phyloP scores from a whole-genome alignment of 371 early-diverging fungal genomes.

The Funneliformis caledonium region DNA sequence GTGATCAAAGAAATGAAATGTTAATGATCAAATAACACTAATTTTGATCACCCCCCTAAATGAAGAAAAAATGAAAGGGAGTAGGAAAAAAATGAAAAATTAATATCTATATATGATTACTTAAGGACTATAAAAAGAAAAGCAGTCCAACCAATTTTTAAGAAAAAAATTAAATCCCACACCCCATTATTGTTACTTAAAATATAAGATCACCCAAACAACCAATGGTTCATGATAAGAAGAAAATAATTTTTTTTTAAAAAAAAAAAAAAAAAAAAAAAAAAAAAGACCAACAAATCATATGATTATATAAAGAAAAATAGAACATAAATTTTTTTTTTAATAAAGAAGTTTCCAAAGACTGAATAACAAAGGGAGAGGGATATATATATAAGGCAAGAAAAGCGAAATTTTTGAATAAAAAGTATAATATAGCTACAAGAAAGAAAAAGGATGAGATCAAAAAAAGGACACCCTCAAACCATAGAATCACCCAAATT shows the following conservation, averaged over 20 bases:
- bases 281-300: neutral
- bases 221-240: neutral
- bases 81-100: constrained; percentile 1
- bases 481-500: neutral
- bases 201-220: constrained; percentile 21
- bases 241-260: neutral
- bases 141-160: neutral
- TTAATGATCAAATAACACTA: constrained; percentile 2
- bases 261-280: neutral
- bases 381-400: constrained; percentile 14
- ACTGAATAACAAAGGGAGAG: constrained; percentile 19
- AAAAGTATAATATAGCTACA: neutral
- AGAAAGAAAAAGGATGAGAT: neutral
- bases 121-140: neutral
- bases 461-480: neutral
- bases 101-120: neutral
- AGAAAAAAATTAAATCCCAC: constrained; percentile 5
- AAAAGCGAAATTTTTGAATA: constrained; percentile 16
- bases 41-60: neutral
- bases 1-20: neutral
- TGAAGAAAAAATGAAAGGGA: neutral
- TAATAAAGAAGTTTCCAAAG: neutral
- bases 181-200: constrained; percentile 1
- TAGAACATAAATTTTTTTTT: neutral
- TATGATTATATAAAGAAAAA: constrained; percentile 4